A percentile compares a stretch with the other conserved stretches of the same genome.
Conservation (phyloP, 495 filamentous ascomycete species). For the Xylaria flabelliformis region DNA sequence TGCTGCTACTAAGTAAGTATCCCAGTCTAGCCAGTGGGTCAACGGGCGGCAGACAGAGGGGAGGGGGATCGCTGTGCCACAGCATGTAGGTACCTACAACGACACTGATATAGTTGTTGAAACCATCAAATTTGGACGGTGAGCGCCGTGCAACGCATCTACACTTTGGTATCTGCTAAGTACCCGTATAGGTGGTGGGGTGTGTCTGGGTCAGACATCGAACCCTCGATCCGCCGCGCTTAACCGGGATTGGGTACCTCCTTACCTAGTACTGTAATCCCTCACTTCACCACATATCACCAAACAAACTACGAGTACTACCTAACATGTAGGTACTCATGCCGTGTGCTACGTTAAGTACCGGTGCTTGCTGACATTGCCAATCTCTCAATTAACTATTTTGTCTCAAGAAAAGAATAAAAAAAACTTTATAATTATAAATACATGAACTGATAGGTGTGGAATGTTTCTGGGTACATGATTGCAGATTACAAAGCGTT, state of each 20-base stretch:
- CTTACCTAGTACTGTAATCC: not conserved
- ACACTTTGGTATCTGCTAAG: not conserved
- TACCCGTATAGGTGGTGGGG: not conserved
- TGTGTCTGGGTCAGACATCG: not conserved
- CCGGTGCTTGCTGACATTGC: not conserved
- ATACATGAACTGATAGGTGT: not conserved
- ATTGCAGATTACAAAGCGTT: not conserved
- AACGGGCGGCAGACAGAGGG: not conserved
- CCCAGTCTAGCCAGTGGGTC: slow-evolving; percentile 2
- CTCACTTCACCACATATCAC: not conserved
- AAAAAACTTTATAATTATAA: not conserved
- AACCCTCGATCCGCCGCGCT: slow-evolving; percentile 14
- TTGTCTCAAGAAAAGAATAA: not conserved
- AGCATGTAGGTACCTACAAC: not conserved
- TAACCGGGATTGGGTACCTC: not conserved
- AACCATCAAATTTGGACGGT: not conserved
- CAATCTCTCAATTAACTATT: not conserved
- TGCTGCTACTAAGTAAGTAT: not conserved
- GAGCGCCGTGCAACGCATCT: not conserved
- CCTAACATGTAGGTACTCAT: not conserved
- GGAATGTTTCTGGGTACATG: not conserved
- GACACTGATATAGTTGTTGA: not conserved
- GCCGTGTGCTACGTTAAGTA: not conserved
- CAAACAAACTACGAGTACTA: not conserved
- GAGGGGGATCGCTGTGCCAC: not conserved